Percentiles rank a stretch among this genome's conserved stretches.
Conservation (phyloP, 2,329 filamentous ascomycete species). For the Pseudocercospora macadamiae region DNA sequence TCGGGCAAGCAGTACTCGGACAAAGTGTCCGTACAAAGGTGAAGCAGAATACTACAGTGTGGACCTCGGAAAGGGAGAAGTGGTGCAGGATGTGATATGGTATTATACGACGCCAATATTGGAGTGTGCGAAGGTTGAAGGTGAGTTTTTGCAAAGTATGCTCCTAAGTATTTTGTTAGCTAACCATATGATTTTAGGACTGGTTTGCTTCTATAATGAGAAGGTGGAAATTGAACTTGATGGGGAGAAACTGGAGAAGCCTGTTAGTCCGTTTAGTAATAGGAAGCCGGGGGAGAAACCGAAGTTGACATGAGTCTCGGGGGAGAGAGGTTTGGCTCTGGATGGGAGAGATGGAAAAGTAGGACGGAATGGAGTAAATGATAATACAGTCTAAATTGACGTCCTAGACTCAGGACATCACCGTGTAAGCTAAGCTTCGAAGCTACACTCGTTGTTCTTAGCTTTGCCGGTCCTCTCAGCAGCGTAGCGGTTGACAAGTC, state of each 20-base stretch:
- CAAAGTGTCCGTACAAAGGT: conserved; percentile 69
- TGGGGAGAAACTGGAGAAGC: conserved; percentile 36
- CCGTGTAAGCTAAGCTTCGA: too few relatives aligned
- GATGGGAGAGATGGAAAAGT: too few relatives aligned
- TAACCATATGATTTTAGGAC: too few relatives aligned
- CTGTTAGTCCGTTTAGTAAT: conserved; percentile 36
- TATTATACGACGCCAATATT: conserved; percentile 62
- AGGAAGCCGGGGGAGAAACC: conserved; percentile 23
- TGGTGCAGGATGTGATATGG: conserved; percentile 62
- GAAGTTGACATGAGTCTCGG: neutral
- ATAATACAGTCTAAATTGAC: too few relatives aligned
- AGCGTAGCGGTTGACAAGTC: too few relatives aligned
- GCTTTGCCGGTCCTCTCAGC: too few relatives aligned
- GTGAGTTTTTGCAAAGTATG: too few relatives aligned
- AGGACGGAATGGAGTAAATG: too few relatives aligned
- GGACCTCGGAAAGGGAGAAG: conserved; percentile 45
- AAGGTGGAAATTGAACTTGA: conserved; percentile 65
- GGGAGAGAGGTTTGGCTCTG: too few relatives aligned
- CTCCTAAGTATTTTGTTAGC: too few relatives aligned
- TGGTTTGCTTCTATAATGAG: conserved; percentile 67
- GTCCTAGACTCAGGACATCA: too few relatives aligned
- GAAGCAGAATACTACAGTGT: conserved; percentile 65
- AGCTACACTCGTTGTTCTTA: too few relatives aligned
- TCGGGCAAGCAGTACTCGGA: conserved; percentile 55
- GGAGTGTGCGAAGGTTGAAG: conserved; percentile 60